Conservation (phyloP, 257 asterid species). For the Solanum arcanum region DNA sequence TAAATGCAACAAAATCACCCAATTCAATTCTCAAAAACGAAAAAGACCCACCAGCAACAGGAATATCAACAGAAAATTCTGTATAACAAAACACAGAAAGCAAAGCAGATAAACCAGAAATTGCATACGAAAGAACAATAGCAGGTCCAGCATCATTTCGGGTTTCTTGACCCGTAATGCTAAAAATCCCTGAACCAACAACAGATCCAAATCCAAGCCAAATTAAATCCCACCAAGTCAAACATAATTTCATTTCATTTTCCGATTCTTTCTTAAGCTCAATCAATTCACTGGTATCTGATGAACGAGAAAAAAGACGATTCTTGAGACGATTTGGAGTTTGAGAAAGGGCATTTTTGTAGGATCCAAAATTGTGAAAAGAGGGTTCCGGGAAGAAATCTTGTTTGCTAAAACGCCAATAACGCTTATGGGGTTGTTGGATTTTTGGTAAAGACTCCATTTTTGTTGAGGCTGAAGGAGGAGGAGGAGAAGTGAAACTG, state of each 20-base stretch:
- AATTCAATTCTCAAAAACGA: constrained; percentile 75
- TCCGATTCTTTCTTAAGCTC: constrained; percentile 56
- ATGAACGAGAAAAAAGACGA: constrained; percentile 60
- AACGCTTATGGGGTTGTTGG: constrained; percentile 7
- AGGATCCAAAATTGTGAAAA: constrained; percentile 43
- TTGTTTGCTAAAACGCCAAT: constrained; percentile 81
- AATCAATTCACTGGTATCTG: constrained; percentile 52
- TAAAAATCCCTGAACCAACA: constrained; percentile 90
- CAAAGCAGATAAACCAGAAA: constrained; percentile 80
- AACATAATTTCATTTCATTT: constrained; percentile 58
- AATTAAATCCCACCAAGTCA: constrained; percentile 91
- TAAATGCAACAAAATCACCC: constrained; percentile 86
- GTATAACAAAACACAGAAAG: constrained; percentile 83
- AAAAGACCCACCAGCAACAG: constrained; percentile 90
- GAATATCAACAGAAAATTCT: constrained; percentile 85
- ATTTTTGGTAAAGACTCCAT: constrained; percentile 4
- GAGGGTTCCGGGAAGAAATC: constrained; percentile 94
- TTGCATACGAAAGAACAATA: constrained; percentile 63
- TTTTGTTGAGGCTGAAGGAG: background rate
- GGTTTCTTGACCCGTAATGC: constrained; percentile 77
- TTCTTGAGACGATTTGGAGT: constrained; percentile 70
- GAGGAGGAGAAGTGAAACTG: background rate
- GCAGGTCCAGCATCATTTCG: constrained; percentile 75
- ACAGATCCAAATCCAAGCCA: constrained; percentile 95
- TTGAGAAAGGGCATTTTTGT: constrained; percentile 44